Evolutionary conservation across 768 basidiomycete species (phyloP).

Genomic region (Pilatotrama ljubarskyi): DNA sequence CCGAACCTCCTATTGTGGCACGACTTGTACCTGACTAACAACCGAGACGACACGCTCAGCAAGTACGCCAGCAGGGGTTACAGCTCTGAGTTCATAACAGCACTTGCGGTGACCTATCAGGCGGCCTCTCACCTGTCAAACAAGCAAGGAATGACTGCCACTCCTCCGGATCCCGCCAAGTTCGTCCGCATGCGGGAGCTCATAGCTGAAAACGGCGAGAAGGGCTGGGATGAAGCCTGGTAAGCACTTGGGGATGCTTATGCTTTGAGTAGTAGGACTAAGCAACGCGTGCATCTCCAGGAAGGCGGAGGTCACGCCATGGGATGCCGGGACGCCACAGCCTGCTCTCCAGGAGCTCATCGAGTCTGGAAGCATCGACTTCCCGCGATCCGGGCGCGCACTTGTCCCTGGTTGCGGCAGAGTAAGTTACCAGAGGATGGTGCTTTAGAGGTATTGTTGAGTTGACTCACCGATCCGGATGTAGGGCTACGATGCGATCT

Average conservation of each 20-base stretch:
- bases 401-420: slow-evolving; percentile 62
- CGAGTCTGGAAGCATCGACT: slow-evolving; percentile 42
- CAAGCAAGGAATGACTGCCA: neutral
- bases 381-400: slow-evolving; percentile 45
- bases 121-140: too few species aligned
- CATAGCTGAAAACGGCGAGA: neutral
- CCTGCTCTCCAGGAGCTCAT: slow-evolving; percentile 56
- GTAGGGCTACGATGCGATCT: slow-evolving; percentile 63
- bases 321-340: slow-evolving; percentile 59
- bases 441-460: neutral
- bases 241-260: neutral
- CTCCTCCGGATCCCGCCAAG: neutral
- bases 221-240: slow-evolving; percentile 28
- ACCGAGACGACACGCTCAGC: too few species aligned
- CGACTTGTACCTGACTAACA: too few species aligned
- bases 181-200: slow-evolving; percentile 1
- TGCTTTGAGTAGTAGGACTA: too few species aligned
- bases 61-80: too few species aligned
- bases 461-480: neutral
- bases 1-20: too few species aligned
- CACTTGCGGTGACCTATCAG: too few species aligned
- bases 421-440: slow-evolving; percentile 22
- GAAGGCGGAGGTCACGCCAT: slow-evolving; percentile 56
- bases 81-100: too few species aligned
- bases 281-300: slow-evolving; percentile 26